Base-by-base conservation (phyloP, 176 grass and related monocot genomes). In the Carex kokanica region DNA sequence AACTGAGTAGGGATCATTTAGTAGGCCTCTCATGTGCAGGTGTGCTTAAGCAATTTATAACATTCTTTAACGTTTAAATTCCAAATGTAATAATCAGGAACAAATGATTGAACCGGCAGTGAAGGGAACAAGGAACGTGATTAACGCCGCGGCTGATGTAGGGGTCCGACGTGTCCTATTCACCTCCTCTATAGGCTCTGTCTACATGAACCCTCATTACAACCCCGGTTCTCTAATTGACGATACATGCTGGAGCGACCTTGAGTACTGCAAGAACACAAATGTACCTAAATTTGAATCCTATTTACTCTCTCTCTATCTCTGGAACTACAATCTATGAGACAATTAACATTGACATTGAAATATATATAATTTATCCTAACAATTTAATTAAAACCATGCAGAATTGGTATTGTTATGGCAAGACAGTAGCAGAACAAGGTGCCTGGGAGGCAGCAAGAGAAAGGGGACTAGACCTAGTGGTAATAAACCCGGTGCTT, bases 191-290 rank as follows among this genome's bases (percentile, higher is more conserved):
- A 92, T 97, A 82, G 92, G 94, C 13, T 87, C 90, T 0, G 85
- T 97, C 25, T 85, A 90, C 85, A 94, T 97, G 94, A 75, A 97
- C 81, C 90, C 94, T 8, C 69, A 57, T 40, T 92, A 89, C 83
- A 1, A 83, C 2, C 60, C 83, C 0, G 94, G 91, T 58, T 86
- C 78, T 56, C 88, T 88, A 67, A 90, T 97, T 12, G 92, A 97
- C 80, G 94, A 97, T 85, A 78, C 92, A 3, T 97, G 90, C 88
- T 97, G 94, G 92, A 97, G 94, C 88, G 91, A 97, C 83, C 90
- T 97, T 74, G 88, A 92, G 0, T 89, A 88, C 86, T 97, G 94
- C 88, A 83, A 86, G 78, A 55, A 64, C 3, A 97, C 92, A 60
- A 83, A 80, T 79, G 93, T 90, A 51, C 1, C 6, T 25, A 12